phyloP scores from a whole-genome alignment of 2,329 filamentous ascomycete species.

The Epichloe uncinata region DNA sequence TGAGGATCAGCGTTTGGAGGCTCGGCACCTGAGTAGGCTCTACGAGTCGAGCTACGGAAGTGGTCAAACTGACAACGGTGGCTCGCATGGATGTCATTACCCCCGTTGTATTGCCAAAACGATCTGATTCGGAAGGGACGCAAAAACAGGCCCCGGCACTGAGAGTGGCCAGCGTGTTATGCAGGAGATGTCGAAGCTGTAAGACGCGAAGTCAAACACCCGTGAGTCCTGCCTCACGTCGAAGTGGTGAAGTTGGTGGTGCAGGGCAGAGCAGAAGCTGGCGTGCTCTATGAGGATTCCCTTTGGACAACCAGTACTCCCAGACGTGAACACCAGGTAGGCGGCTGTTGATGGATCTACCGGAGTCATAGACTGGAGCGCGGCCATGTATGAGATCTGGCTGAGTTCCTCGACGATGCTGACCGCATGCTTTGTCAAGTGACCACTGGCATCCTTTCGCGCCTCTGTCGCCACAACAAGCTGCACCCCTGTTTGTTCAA shows the following conservation, averaged over 20 bases:
- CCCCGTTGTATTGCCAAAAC: neutral
- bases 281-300: constrained; percentile 7
- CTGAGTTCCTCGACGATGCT: neutral
- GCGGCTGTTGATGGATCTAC: neutral
- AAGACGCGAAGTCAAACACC: constrained; percentile 5
- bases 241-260: neutral
- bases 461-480: constrained; percentile 4
- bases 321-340: constrained; percentile 9
- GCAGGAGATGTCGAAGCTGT: constrained; percentile 3
- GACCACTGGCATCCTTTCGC: neutral
- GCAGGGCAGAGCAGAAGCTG: constrained; percentile 1
- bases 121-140: neutral
- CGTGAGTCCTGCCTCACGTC: neutral
- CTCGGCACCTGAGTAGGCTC: no score
- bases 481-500: constrained; percentile 2
- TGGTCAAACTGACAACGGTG: no score
- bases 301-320: constrained; percentile 10
- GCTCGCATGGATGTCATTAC: no score
- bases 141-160: constrained; percentile 4
- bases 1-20: no score
- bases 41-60: no score
- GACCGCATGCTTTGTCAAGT: neutral
- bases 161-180: constrained; percentile 2
- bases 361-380: neutral
- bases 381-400: no score